Base-by-base conservation (phyloP, 352 stramenopile genomes). In the Aphanomyces astaci region DNA sequence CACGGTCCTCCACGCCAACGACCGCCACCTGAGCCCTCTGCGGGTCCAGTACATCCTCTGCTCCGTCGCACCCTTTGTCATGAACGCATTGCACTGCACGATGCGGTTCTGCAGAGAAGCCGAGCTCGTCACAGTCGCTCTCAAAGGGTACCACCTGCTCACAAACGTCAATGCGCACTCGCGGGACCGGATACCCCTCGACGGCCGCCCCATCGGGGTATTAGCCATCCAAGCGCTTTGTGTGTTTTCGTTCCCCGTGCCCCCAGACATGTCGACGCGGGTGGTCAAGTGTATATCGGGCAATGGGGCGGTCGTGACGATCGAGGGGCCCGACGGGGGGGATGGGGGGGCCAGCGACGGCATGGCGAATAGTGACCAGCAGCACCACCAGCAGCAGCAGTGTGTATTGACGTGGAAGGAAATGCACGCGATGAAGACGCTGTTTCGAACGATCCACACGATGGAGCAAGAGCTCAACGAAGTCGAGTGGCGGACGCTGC, bases 401-500 rank as follows among this genome's bases (percentile, higher is more conserved):
- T 52, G 39, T 17, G 22, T 68, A 17, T 22, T 68, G 51, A 91
- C 76, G 46, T 94, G 86, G 86, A 79, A 84, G 30, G 82, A 94
- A 72, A 82, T 94, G 31, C 86, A 92, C 45, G 86, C 86, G n/a
- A 94, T 94, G 86, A 94, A 94, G 64, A 82, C 84, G 11, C 72
- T 94, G 19, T 92, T 92, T 56, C 83, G 81, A 24, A 81, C 86
- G 17, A 85, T 86, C 17, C 86, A 94, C 52, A 88, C 92, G 33
- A 94, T 94, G 84, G 83, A 90, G 39, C 81, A 92, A 71, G 84
- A 94, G 40, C 75, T 94, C 30, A 79, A 79, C 2, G 76, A 88
- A 70, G 70, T 74, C 36, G 86, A 92, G 63, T 94, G 86, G 86
- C 88, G 79, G 51, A 72, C 83, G 19, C 56, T 94, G 7, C 71